Conservation (phyloP, 306 rosid genomes). For the Lathyrus sativus region DNA sequence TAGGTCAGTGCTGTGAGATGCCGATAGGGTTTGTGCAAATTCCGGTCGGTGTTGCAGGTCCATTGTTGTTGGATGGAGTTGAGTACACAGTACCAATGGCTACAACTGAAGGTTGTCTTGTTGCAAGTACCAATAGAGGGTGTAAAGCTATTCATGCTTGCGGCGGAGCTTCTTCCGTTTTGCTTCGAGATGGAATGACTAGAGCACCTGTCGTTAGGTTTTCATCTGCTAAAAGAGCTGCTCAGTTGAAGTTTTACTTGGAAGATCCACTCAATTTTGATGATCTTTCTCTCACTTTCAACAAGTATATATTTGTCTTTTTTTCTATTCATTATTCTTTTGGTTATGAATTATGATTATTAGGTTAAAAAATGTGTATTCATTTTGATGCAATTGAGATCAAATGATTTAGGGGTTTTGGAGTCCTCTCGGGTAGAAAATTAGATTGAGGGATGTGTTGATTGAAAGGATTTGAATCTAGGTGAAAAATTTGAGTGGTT, state of each 20-base stretch:
- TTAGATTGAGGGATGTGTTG: background rate
- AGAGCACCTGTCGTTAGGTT: constrained; percentile 91
- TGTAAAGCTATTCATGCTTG: constrained; percentile 75
- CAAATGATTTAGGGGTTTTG: background rate
- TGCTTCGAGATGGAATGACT: constrained; percentile 80
- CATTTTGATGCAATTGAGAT: constrained; percentile 1
- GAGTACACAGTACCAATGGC: constrained; percentile 86
- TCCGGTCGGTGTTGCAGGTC: constrained; percentile 93
- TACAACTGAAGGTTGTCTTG: constrained; percentile 87
- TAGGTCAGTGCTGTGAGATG: constrained; percentile 97
- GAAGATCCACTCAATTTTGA: constrained; percentile 72
- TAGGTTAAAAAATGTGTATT: background rate
- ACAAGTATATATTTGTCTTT: constrained; percentile 44
- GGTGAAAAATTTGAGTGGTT: background rate
- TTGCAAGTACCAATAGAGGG: constrained; percentile 88
- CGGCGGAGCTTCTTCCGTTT: constrained; percentile 68
- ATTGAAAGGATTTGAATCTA: background rate
- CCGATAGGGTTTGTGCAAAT: constrained; percentile 87
- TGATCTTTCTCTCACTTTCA: constrained; percentile 58
- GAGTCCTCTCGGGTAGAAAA: background rate
- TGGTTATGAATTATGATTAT: background rate
- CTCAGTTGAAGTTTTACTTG: constrained; percentile 71
- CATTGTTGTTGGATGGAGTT: constrained; percentile 64
- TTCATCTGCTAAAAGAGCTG: constrained; percentile 67
- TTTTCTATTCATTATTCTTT: background rate